Base-by-base conservation (phyloP, 208 protist genomes). In the Acanthamoeba pearcei region DNA sequence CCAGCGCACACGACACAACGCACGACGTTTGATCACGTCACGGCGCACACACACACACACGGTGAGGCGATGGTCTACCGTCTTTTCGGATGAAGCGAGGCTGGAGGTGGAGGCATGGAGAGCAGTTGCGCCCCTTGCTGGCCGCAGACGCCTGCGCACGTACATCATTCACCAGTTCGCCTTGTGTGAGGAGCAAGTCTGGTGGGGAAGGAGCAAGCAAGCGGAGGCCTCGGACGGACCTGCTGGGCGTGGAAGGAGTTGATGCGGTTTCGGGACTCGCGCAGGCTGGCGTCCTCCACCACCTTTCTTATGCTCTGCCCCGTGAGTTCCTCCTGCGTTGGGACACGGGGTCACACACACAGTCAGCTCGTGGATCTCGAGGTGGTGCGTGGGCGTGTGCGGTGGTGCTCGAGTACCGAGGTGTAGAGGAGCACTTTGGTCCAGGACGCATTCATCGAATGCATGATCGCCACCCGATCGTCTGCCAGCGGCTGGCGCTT, bases 181-280 rank as follows among this genome's bases (percentile, higher is more conserved):
- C 46, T 49, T 49, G 46, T 49, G 46, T 13, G 19, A 70, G 62
- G n/a, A 8, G 24, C 24, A 13, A 42, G 15, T 6, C 42, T n/a
- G 42, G 3, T 29, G 35, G 5, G 3, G 35, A n/a, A n/a, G 24
- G 6, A 6, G 13, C 2, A 2, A 32, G 74, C 35, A 24, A 51
- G 29, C n/a, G 32, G 42, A 51, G 74, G 32, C 15, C 42, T n/a
- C 5, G 10, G 42, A n/a, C 27, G 22, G 8, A 83, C 74, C 78
- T 86, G 78, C 78, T 86, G 78, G n/a, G 78, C 78, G 29, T 86
- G 78, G 49, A 86, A 86, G 24, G 78, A 62, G 78, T 86, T 86
- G 38, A 86, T 86, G 22, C 78, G 78, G 29, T 86, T 86, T 13
- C 78, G 78, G 5, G 78, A 86, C 78, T 86, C 78, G 22, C 78